These are phyloP conservation scores for Rhizomucor miehei DNA, from an alignment of 371 early-diverging fungal species.

Conservation along the genomic window DNA sequence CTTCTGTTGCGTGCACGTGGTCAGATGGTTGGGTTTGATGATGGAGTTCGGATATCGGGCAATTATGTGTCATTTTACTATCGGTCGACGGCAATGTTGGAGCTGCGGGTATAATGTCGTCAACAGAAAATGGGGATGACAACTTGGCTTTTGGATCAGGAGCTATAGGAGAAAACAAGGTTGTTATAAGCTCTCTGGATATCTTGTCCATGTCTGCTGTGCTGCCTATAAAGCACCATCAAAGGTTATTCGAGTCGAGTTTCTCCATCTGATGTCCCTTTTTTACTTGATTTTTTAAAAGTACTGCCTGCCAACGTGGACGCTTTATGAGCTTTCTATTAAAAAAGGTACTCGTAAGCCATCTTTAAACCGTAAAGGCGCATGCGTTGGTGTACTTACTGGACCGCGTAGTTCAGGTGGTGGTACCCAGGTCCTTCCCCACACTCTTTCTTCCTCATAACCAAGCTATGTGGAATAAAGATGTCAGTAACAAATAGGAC, in stretches of 20 bases:
- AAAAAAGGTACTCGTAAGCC: background rate
- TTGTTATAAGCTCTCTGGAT: no score
- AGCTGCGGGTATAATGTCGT: no score
- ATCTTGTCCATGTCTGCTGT: no score
- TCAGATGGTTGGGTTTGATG: slow-evolving; percentile 34
- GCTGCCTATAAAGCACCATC: no score
- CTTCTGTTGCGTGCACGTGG: slow-evolving; percentile 30
- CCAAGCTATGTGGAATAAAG: slow-evolving; percentile 25
- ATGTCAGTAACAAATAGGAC: background rate
- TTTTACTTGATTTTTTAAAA: slow-evolving; percentile 25
- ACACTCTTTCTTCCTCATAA: slow-evolving; percentile 49
- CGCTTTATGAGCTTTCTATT: slow-evolving; percentile 40
- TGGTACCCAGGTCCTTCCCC: slow-evolving; percentile 43
- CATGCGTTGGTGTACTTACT: slow-evolving; percentile 4
- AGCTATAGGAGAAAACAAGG: no score
- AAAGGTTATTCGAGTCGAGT: no score
- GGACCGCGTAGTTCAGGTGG: slow-evolving; percentile 33
- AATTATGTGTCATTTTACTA: background rate
- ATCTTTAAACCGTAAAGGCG: no score
- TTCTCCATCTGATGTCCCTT: background rate
- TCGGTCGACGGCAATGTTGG: no score
- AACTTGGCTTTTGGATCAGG: slow-evolving; percentile 3
- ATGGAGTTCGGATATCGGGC: slow-evolving; percentile 28
- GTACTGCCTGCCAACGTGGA: slow-evolving; percentile 43
- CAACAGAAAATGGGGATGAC: no score